Base-by-base conservation (phyloP, 805 yeast genomes). In the Torulaspora delbrueckii region DNA sequence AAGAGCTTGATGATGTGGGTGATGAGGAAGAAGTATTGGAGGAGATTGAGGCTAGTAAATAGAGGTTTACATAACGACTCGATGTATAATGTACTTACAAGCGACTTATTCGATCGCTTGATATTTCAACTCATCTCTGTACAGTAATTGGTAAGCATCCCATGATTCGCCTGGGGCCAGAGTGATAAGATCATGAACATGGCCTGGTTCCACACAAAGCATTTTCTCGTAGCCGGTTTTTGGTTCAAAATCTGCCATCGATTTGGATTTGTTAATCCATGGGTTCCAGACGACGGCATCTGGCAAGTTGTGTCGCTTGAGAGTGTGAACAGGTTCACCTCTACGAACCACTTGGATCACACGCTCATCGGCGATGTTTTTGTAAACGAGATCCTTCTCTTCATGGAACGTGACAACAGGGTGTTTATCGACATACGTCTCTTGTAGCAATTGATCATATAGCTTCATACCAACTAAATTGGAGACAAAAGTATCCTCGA, bases 271-370 rank as follows among this genome's bases (percentile, higher is more conserved):
- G 46, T 84, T 76, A 54, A 78, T 72, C 99, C 98, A 93, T 30
- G 99, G 99, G 67, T 93, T 93, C 99, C 99, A 93, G 45, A 93
- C 97, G 40, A 93, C 98, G 28, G 76, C 69, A 53, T 80, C 85
- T 27, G 72, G 75, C 34, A 86, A 70, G 56, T 82, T 82, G 12
- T 68, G 69, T 60, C 95, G 75, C 43, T 77, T 71, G 28, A 91
- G 66, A 34, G 85, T 81, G 62, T 83, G 84, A 40, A 80, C 64
- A 6, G 87, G 90, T 52, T 79, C 75, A 37, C 91, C 93, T 45
- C 76, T 74, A 48, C 79, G 82, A 39, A 83, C 79, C 42, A 90
- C 81, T 60, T 84, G 88, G 32, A 86, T 69, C 5, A 74, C 51
- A 58, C 81, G 82, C 4, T 68, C 70, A 18, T 69, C 66, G 19